Evolutionary conservation across 2,329 filamentous ascomycete genomes (phyloP), one percentile per base, ranked within the genome.

Genomic region (Colletotrichum noveboracense): DNA sequence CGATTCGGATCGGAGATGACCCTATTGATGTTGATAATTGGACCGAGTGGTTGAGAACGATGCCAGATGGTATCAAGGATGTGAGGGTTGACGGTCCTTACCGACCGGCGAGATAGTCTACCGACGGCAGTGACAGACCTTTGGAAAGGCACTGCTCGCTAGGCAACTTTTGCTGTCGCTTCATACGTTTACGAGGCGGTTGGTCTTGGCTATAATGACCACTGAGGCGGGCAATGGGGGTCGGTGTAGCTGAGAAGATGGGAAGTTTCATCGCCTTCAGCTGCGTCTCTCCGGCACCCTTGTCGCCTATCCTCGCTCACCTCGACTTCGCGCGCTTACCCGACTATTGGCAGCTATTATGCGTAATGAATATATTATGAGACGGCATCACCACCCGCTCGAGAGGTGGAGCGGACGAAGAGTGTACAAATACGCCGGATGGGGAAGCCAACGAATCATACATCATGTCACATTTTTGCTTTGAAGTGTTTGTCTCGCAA

Each of bases 11-110:
- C 56, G 85, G 85, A 4, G 89, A 91, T 55, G 89, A 90, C 28
- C 85, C 85, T 34, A 82, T 90, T 75, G 87, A 90, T 75, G 80
- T 88, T 69, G 89, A 91, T 66, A 87, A 83, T 70, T 91, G 90
- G 90, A 85, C 87, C 70, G 90, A 92, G 79, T 92, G 90, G 89
- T 81, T 92, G 77, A 87, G 90, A 26, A 83, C 89, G 79, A 89
- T 92, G 86, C 90, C 90, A 3, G 89, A 91, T 72, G 88, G 89
- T 9, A 87, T 91, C 77, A 87, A 84, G 78, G 89, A 91, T 74
- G 85, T 91, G 71, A 89, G 88, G 80, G 86, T 91, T 58, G 89
- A 91, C 28, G 88, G 88, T 5, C 88, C 89, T 24, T 89, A 84
- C 76, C 82, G 82, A 80, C 84, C 84, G 79, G 85, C 85, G 78